Base-by-base conservation (phyloP, 2,329 filamentous ascomycete species). In the Cladophialophora carrionii region DNA sequence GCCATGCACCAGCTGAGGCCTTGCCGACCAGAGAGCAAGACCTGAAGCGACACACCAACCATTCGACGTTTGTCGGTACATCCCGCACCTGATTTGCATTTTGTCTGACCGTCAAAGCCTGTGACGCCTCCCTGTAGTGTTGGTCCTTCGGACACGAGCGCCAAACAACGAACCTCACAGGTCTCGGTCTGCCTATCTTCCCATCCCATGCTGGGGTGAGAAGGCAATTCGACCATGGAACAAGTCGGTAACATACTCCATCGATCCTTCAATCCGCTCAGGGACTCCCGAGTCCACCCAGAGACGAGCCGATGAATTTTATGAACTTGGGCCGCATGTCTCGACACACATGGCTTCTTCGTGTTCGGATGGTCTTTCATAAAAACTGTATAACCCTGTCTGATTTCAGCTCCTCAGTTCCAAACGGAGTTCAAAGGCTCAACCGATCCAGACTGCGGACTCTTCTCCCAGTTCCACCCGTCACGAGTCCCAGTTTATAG, bases 381-480 rank as follows among this genome's bases (percentile, higher is more conserved):
- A 17, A 43, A 14, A 43, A 14, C 2, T 43, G 14, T 6, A 7
- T n/a, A n/a, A n/a, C 37, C 37, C 17, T 20, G 37, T n/a, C 17
- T n/a, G 8, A 3, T n/a, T n/a, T n/a, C 17, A 17, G 8, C 14
- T 26, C 26, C 12, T 26, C 26, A 22, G 3, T 5, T 7, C 26
- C 26, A 14, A 8, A n/a, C 12, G 7, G 14, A 1, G 22, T 31
- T 78, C 71, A 82, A 65, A 83, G 71, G 73, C 81, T 83, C 72
- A 83, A 71, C 70, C 81, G 78, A 72, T 83, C 81, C 67, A 82
- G 74, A 69, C 81, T 83, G 48, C 78, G 78, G 8, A 81, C 78
- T 65, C 79, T 71, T 22, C 75, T 77, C 8, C 77, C 79, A 53
- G 78, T 70, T 57, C 78, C 71, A 37, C 77, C 79, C 4, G 78